Conservation (phyloP, 768 basidiomycete genomes). For the Boletus tomentosulus region DNA sequence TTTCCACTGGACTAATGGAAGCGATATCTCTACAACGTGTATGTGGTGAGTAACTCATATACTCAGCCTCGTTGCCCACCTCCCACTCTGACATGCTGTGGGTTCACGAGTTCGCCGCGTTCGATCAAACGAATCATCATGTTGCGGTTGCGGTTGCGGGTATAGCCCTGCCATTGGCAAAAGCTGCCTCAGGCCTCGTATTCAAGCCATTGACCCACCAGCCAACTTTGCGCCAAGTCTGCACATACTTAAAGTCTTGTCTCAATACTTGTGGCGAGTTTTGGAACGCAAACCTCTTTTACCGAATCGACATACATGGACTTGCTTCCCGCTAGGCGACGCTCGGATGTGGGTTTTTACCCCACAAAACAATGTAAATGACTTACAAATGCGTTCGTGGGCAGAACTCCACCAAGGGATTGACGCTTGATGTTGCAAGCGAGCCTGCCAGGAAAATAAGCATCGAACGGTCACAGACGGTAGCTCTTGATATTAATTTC, state of each 20-base stretch:
- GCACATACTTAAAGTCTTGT: conserved; percentile 12
- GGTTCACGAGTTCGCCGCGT: conserved; percentile 17
- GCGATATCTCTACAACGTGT: conserved; percentile 7
- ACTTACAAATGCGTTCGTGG: conserved; percentile 1
- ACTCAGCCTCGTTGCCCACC: conserved; percentile 11
- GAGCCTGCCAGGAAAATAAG: neutral
- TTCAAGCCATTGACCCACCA: neutral
- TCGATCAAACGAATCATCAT: conserved; percentile 6
- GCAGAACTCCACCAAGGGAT: conserved; percentile 4
- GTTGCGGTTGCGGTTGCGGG: neutral
- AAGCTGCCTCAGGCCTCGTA: neutral
- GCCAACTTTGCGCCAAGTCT: neutral
- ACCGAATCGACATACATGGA: conserved; percentile 1
- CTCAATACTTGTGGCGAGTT: neutral
- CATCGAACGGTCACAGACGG: neutral
- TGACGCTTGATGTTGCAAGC: neutral
- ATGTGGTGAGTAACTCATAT: neutral
- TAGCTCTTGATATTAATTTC: neutral
- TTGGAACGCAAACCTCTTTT: neutral
- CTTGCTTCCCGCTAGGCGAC: neutral
- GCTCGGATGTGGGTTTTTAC: conserved; percentile 11
- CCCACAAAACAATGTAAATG: neutral
- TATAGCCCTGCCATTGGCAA: conserved; percentile 5
- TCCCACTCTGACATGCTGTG: conserved; percentile 3
- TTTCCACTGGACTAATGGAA: neutral